Evolutionary conservation across 2,329 filamentous ascomycete genomes (phyloP), one percentile per base, ranked within the genome.

Genomic region (Capronia americana): DNA sequence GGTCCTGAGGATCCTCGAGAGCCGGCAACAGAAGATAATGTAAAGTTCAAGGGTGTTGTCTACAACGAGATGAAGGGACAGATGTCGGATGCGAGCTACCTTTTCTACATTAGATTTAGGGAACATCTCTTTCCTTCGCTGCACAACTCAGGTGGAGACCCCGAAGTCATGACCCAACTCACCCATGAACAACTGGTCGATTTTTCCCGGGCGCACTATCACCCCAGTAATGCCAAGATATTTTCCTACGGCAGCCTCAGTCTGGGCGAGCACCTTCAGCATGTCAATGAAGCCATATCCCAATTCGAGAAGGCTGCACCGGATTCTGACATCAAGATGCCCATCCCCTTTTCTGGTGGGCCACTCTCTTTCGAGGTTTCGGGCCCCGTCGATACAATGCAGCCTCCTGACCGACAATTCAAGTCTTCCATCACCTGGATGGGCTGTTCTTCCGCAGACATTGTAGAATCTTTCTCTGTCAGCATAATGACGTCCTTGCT

Each of bases 21-120:
- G 14, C 54, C 66, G 10, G 63, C 70, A 8, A 70, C 72, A 5
- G 68, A 69, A 46, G 77, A 79, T 23, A 79, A 81, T 56, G 77
- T 81, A 51, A 92, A 97, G 0, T 98, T 98, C 84, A 98, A 98
- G 81, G 94, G 94, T 28, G 95, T 98, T 1, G 94, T 98, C 0
- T 98, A 98, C 81, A 99, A 99, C 75, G 95, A 99, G 81, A 99
- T 99, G 95, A 99, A 99, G 81, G 95, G 95, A 0, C 93, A 97
- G 76, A 96, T 98, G 89, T 98, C 95, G 1, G 95, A 99, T 77
- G 93, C 94, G 6, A 92, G 92, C 71, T 99, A 99, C 74, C 83
- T 98, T 0, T 99, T 92, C 82, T 98, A 97, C 78, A 96, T 97
- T 72, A 87, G 90, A 61, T 99, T 96, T 79, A 92, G 96, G 76